Base-by-base conservation (phyloP, 331 rosid genomes). In the Saraca asoca region DNA sequence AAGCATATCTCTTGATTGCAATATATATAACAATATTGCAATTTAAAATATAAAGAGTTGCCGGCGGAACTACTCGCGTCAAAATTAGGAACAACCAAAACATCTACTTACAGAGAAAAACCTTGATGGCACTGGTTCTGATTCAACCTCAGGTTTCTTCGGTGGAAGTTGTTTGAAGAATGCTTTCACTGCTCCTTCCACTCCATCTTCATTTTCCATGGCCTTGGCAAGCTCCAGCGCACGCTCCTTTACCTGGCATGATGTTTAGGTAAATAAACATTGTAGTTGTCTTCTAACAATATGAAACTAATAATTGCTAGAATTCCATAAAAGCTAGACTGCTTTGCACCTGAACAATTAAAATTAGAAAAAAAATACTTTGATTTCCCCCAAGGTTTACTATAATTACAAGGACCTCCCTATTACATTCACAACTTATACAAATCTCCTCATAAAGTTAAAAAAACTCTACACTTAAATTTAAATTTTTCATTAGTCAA, bases 201-300 rank as follows among this genome's bases (percentile, higher is more conserved):
- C 97, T 13, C 99, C 99, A 68, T 94, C 99, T 81, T 94, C 99
- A 39, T 82, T 81, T 71, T 90, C 91, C 97, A 94, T 90, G 62
- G 90, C 92, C 89, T 78, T 88, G 11, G 99, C 87, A 35, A 94
- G 92, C 69, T 90, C 89, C n/a, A 83, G 12, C 7, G 97, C 93
- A 9, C 83, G 71, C 45, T 83, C 82, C 81, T 94, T 90, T 73
- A 94, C 95, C 99, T 94, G 85, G 29, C 58, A 78, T 74, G 45
- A 42, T 72, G 45, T 42, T 42, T 31, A 20, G 17, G 41, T 38
- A 43, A 74, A 65, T 43, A 48, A 51, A 60, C 35, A 64, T 33
- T 16, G 13, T 9, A 38, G 29, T 35, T 72, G 33, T 59, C 14
- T 52, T 44, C 15, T 5, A 16, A 43, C 20, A 59, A 52, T 51